phyloP scores from a whole-genome alignment of 2,329 filamentous ascomycete genomes.

The Botrytis elliptica region DNA sequence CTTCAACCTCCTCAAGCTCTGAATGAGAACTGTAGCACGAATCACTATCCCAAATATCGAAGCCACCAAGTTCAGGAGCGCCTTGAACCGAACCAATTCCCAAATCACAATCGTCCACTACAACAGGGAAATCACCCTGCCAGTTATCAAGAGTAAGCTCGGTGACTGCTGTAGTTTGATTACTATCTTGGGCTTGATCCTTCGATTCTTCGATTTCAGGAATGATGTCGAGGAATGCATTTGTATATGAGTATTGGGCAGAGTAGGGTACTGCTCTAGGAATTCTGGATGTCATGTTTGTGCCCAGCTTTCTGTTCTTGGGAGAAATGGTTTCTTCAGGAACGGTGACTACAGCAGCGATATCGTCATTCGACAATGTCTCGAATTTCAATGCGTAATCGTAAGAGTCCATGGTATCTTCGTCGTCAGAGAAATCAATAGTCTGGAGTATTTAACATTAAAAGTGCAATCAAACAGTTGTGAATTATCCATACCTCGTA shows the following conservation, averaged over 20 bases:
- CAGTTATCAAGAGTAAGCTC: background rate
- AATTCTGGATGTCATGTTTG: background rate
- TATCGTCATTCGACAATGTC: background rate
- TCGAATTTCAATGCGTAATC: background rate
- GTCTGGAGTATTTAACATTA: background rate
- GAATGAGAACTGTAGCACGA: background rate
- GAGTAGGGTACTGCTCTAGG: background rate
- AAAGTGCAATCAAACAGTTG: background rate
- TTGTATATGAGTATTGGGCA: background rate
- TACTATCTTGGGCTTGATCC: background rate
- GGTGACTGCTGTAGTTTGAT: background rate
- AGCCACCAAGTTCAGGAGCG: background rate
- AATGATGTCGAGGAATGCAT: background rate
- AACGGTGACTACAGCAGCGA: background rate
- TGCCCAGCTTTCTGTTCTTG: background rate
- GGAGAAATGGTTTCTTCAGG: background rate
- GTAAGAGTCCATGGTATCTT: background rate
- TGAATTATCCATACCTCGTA: background rate
- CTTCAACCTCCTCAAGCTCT: background rate
- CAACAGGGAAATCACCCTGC: background rate
- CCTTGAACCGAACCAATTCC: background rate
- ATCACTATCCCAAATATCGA: background rate
- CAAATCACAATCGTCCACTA: background rate
- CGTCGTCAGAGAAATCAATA: background rate
- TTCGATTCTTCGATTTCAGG: background rate